Evolutionary conservation across 345 rosid genomes (phyloP), one percentile per base, ranked within the genome.

Genomic region (Heritiera fomes): DNA sequence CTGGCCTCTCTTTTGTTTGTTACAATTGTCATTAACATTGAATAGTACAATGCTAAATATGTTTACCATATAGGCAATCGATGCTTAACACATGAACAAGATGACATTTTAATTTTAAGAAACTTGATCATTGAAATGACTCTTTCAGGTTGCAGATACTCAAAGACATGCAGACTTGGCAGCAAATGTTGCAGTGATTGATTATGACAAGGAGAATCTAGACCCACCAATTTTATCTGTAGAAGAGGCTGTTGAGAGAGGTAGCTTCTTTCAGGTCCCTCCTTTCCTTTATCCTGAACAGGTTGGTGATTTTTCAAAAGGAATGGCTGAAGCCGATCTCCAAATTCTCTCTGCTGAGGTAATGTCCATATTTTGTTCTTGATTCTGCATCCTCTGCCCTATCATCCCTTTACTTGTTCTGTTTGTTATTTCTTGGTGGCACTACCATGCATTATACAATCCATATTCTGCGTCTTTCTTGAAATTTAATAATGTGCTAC

Each of bases 91-190:
- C 60, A 2, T 55, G 85, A 91, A 41, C 11, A 4, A 43, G 65
- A 62, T 53, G 28, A 47, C n/a, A 68, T 59, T 71, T 52, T 20
- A 5, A 11, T 79, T 70, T 1, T 49, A 12, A 62, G 86, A 88
- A 46, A 3, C 34, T 8, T 68, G 32, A 40, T 65, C 43, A 45
- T 79, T 7, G 9, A 73, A 71, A 43, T 30, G 45, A 78, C 20
- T 73, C 38, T 75, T 68, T 1, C 83, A 95, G 98, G 89, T 95
- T 71, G 99, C 97, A 15, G 93, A 93, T 81, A 88, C 96, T 40
- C 97, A 91, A 71, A 93, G 85, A 81, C 90, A 87, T 73, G 97
- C 98, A 77, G 92, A 92, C 66, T 38, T 65, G 67, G 99, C 95
- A 49, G 88, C 94, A 66, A 82, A 69, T 2, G 85, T 92, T 81